These are phyloP conservation scores for Chamaecyparis obtusa DNA, from an alignment of 75 land plant species.

Conservation along the genomic window DNA sequence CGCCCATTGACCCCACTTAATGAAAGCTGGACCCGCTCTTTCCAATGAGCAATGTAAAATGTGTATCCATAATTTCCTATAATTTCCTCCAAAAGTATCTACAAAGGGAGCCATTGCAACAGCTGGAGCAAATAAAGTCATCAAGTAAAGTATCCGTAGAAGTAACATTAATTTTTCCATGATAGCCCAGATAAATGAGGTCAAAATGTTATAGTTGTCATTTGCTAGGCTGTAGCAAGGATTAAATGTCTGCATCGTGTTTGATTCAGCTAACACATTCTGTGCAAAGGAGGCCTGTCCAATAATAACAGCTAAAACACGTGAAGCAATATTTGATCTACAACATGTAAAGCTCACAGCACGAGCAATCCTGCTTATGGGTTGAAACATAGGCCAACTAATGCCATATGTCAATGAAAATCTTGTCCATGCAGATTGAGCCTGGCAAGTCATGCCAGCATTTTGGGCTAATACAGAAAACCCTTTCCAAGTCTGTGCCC, in stretches of 20 bases:
- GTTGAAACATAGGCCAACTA: constrained; percentile 15
- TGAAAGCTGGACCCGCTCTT: constrained; percentile 85
- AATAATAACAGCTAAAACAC: constrained; percentile 53
- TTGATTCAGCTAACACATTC: constrained; percentile 33
- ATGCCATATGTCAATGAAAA: constrained; percentile 16
- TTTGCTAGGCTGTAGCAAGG: constrained; percentile 39
- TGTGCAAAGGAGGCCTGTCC: constrained; percentile 47
- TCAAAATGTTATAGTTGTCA: constrained; percentile 41
- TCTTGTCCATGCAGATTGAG: constrained; percentile 29
- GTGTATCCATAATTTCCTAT: constrained; percentile 59
- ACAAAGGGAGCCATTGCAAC: constrained; percentile 68
- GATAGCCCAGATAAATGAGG: constrained; percentile 30
- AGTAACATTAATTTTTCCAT: constrained; percentile 47
- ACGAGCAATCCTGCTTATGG: constrained; percentile 44
- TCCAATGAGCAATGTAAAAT: constrained; percentile 63
- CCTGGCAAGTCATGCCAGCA: constrained; percentile 10
- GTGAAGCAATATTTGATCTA: constrained; percentile 53
- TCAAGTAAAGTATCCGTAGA: constrained; percentile 47
- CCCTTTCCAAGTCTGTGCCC: not conserved
- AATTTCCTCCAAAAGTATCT: constrained; percentile 36
- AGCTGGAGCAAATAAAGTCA: constrained; percentile 61
- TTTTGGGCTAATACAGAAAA: not conserved
- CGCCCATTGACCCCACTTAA: constrained; percentile 97
- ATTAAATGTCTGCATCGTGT: constrained; percentile 24
- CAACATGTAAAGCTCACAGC: constrained; percentile 56